These are phyloP conservation scores for Moniliophthora roreri DNA, from an alignment of 1,284 basidiomycete genomes.

Conservation along the genomic window DNA sequence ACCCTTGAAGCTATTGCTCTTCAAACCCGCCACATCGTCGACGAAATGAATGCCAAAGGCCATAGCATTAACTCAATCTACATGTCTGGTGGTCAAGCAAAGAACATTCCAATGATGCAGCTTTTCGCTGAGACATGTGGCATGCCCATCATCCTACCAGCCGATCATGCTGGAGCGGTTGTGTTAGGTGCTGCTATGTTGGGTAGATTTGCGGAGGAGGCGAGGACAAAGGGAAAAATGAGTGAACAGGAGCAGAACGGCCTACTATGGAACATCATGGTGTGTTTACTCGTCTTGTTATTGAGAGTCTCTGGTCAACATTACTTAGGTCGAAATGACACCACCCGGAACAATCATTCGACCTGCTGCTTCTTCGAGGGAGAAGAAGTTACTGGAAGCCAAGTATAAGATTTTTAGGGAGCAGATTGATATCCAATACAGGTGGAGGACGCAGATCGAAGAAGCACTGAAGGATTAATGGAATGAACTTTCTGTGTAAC, in stretches of 20 bases:
- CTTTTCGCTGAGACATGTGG: constrained; percentile 86
- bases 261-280: constrained; percentile 93
- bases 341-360: constrained; percentile 75
- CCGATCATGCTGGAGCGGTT: constrained; percentile 78
- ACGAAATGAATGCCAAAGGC: constrained; percentile 86
- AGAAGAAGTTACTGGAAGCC: constrained; percentile 78
- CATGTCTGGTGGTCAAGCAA: constrained; percentile 92
- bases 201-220: constrained; percentile 83
- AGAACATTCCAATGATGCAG: constrained; percentile 82
- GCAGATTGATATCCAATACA: constrained; percentile 82
- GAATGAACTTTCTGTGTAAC: too few species aligned
- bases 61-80: constrained; percentile 88
- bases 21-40: constrained; percentile 94
- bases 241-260: constrained; percentile 58
- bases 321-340: constrained; percentile 85
- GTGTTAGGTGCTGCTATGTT: constrained; percentile 94
- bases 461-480: constrained; percentile 35
- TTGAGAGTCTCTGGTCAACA: not conserved
- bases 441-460: constrained; percentile 77
- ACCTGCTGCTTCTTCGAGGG: constrained; percentile 62
- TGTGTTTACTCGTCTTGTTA: constrained; percentile 29
- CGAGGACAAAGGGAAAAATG: constrained; percentile 32
- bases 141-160: constrained; percentile 85
- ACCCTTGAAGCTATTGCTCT: constrained; percentile 94
- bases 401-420: constrained; percentile 96